Evolutionary conservation across 495 filamentous ascomycete species (phyloP), one percentile per base, ranked within the genome.

Genomic region (Xylaria sp.): DNA sequence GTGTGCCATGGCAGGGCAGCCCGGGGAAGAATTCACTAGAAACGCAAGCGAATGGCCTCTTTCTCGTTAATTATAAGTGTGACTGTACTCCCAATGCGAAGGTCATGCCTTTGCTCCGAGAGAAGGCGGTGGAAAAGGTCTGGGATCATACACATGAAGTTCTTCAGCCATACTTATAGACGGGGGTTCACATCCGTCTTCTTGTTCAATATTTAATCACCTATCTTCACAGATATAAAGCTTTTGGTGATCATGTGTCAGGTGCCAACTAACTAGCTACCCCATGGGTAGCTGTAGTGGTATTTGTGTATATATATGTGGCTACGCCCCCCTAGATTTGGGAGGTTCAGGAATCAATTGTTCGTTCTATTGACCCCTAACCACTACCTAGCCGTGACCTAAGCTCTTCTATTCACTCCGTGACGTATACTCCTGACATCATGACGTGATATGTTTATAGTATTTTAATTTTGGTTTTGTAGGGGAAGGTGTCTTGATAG

Each of bases 71-170:
- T 35, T 72, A 75, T 57, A 80, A 73, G 69, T 72, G 73, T 43
- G 71, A 80, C 31, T 76, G 73, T 19, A 72, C 73, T 26, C 72
- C 73, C 24, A 79, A 82, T 62, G 72, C 61, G 29, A 81, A 79
- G 74, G 72, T 76, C 11, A 70, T 82, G 71, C n/a, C 57, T 31
- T 0, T 31, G 53, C 70, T 80, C 12, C 65, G 76, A 40, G 70
- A 73, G 65, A 71, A 73, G 71, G 79, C 74, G 35, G 67, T 67
- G 64, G 74, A 73, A 0, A 77, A 72, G 69, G 63, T 82, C 7
- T 82, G 80, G 80, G 70, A 73, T 48, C 72, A 79, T 62, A 79
- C 76, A 46, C 33, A 68, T 64, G 72, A 80, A 59, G 69, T 77
- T 11, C 59, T 82, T 61, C 24, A 68, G 41, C 76, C 74, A 46